Conservation (phyloP, 1,284 basidiomycete genomes). For the Heterobasidion parviporum region DNA sequence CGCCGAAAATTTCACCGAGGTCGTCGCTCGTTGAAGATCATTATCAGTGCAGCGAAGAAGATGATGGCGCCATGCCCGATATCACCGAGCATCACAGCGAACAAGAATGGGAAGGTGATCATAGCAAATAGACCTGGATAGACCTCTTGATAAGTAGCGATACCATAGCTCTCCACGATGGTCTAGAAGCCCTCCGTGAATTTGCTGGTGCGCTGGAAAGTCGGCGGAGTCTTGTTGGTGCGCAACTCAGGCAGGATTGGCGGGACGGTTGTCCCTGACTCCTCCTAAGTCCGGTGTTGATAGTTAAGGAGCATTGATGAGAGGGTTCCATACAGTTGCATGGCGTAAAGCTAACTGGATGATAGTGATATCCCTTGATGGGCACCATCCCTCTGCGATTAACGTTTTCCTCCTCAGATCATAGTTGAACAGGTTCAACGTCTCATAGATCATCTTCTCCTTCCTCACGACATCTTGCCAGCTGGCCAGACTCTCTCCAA, state of each 20-base stretch:
- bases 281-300: conserved; percentile 49
- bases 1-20: conserved; percentile 83
- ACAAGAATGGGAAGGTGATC: conserved; percentile 96
- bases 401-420: conserved; percentile 92
- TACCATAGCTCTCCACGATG: conserved; percentile 97
- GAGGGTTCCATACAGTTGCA: conserved; percentile 63
- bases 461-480: conserved; percentile 95
- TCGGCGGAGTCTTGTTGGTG: conserved; percentile 90
- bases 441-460: conserved; percentile 95
- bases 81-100: conserved; percentile 86
- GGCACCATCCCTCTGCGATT: conserved; percentile 97
- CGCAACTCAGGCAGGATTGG: conserved; percentile 89
- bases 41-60: conserved; percentile 66
- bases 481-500: conserved; percentile 80
- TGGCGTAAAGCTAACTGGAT: conserved; percentile 88
- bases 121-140: conserved; percentile 95
- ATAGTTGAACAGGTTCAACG: conserved; percentile 91
- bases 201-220: conserved; percentile 92
- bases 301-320: background rate
- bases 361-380: conserved; percentile 79
- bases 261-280: conserved; percentile 87
- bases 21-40: conserved; percentile 83
- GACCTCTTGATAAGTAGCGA: conserved; percentile 93
- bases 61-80: conserved; percentile 92
- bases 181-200: conserved; percentile 97